Percentiles rank a stretch among this genome's conserved stretches.
Evolutionary conservation across 306 rosid species (phyloP).

Genomic region (Vigna radiata): DNA sequence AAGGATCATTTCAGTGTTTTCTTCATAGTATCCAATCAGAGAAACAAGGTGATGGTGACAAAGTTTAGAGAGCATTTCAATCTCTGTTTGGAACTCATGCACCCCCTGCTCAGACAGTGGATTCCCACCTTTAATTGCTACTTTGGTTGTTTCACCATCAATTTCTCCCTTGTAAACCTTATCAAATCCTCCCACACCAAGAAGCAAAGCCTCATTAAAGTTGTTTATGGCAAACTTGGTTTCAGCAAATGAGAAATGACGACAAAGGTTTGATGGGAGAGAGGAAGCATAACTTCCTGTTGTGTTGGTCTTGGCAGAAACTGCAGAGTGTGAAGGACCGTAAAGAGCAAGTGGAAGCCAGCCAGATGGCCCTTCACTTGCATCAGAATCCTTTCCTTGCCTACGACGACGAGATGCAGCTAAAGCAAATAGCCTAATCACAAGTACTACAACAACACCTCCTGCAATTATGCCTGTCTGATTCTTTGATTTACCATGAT

Average conservation of each 20-base stretch:
- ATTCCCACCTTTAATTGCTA: constrained; percentile 95
- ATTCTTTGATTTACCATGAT: too few relatives aligned
- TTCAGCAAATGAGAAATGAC: constrained; percentile 97
- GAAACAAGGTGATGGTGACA: too few relatives aligned
- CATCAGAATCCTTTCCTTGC: too few relatives aligned
- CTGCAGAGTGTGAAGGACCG: constrained; percentile 75
- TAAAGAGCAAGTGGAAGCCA: too few relatives aligned
- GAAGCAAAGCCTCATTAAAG: constrained; percentile 84
- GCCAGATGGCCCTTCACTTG: too few relatives aligned
- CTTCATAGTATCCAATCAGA: too few relatives aligned
- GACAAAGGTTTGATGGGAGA: constrained; percentile 92
- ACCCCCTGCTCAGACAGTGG: constrained; percentile 98
- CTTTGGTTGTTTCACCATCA: constrained; percentile 73
- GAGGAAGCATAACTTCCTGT: constrained; percentile 91
- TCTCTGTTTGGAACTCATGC: constrained; percentile 96
- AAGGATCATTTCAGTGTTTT: too few relatives aligned
- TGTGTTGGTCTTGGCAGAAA: constrained; percentile 92
- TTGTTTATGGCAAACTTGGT: constrained; percentile 87
- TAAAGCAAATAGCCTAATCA: too few relatives aligned
- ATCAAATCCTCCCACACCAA: constrained; percentile 99
- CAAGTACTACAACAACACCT: too few relatives aligned
- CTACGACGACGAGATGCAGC: too few relatives aligned
- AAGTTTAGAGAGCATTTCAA: too few relatives aligned
- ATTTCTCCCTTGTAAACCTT: constrained; percentile 94
- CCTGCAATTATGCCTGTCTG: too few relatives aligned